Base-by-base conservation (phyloP, 23 red algal species). In the Gracilaria vermiculophylla region DNA sequence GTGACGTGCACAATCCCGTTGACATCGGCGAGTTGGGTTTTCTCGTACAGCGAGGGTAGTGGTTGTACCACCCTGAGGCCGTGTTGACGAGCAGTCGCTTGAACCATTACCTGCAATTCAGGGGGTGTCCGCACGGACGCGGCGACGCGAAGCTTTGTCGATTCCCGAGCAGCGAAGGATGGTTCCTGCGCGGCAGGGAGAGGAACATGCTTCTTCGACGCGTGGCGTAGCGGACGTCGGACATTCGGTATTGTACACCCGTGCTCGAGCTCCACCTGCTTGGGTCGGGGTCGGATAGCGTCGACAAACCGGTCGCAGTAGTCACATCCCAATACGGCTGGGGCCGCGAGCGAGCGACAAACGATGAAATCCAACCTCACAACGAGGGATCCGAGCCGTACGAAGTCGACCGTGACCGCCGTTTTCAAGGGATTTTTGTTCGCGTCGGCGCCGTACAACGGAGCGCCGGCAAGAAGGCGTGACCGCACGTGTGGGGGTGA, bases 261-360 rank as follows among this genome's bases (percentile, higher is more conserved):
- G 61, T 83, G 60, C 3, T 83, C 60, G 16, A 83, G 39, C 70
- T 83, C 56, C 44, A 83, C 60, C 33, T 23, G 54, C 56, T 36
- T 50, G n/a, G 27, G 34, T 8, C 80, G 80, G 24, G 80, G 80
- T 9, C 35, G 33, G 35, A 69, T 83, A 8, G 56, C 2, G 16
- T 83, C 80, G 41, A 83, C 56, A 43, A 62, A 83, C 21, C 60
- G 36, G 47, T 83, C 80, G 61, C 80, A 83, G 41, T 65, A 83
- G 23, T 72, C 80, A 51, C 80, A 83, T 48, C 80, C 80, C 20
- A 83, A 24, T 42, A 83, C 47, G 11, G 70, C 57, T 0, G 58
- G 80, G n/a, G 78, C 78, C n/a, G 80, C 80, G 17, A 83, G 13
- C 62, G 54, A 65, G 34, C 62, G 54, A 31, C 80, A 72, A 13